Evolutionary conservation across 768 basidiomycete genomes (phyloP).

Genomic region (Pisolithus sp.): DNA sequence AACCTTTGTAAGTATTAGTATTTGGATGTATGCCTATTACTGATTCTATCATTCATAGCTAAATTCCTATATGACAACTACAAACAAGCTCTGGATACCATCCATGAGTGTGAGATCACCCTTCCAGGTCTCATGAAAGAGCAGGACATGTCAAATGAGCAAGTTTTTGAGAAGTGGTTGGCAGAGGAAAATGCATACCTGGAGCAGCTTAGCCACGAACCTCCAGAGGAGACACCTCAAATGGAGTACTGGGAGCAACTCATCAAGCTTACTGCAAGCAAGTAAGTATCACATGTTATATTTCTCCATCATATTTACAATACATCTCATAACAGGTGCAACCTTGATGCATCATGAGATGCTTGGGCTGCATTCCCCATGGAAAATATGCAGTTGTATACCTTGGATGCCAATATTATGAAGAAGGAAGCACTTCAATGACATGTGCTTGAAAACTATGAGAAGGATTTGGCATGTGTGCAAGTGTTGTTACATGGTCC

Average conservation of each 20-base stretch:
- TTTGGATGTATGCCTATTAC: not conserved
- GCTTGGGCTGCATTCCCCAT: not conserved
- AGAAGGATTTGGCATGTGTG: constrained; percentile 8
- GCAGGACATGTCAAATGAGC: constrained; percentile 1
- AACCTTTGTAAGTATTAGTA: not conserved
- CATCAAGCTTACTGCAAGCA: not conserved
- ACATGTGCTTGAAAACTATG: constrained; percentile 5
- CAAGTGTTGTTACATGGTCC: too few relatives aligned
- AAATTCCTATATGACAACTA: constrained; percentile 20
- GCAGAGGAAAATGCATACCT: constrained; percentile 6
- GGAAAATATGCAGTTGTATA: not conserved
- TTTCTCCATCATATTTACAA: not conserved
- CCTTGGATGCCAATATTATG: not conserved
- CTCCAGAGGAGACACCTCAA: constrained; percentile 2
- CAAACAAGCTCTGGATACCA: constrained; percentile 19
- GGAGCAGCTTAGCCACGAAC: not conserved
- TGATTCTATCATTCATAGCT: not conserved
- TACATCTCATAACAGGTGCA: not conserved
- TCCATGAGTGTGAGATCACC: not conserved
- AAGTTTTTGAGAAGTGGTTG: constrained; percentile 4
- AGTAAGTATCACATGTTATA: constrained; percentile 2
- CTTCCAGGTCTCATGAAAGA: constrained; percentile 2
- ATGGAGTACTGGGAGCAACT: constrained; percentile 15
- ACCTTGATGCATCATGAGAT: not conserved
- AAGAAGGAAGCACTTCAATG: constrained; percentile 1